Conservation (phyloP, 2,329 filamentous ascomycete genomes). For the Ophiostoma ips region DNA sequence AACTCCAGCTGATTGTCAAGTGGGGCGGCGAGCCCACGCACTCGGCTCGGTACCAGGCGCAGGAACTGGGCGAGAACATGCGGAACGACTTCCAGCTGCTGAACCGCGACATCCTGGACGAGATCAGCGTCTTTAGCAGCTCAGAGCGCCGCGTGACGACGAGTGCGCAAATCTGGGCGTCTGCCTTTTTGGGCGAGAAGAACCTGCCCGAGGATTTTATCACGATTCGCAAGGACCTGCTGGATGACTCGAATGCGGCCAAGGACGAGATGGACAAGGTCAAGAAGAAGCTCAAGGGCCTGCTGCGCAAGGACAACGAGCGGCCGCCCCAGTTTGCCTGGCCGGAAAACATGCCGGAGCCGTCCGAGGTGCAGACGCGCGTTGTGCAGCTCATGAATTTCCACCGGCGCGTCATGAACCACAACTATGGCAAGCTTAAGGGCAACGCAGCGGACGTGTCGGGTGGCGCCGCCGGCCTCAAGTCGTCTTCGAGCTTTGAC, state of each 20-base stretch:
- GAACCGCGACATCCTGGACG: slow-evolving; percentile 81
- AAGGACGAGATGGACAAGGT: slow-evolving; percentile 99
- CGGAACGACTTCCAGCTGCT: slow-evolving; percentile 85
- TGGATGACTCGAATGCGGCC: slow-evolving; percentile 95
- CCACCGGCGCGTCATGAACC: slow-evolving; percentile 83
- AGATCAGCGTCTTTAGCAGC: slow-evolving; percentile 90
- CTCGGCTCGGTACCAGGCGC: slow-evolving; percentile 87
- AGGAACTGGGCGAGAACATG: slow-evolving; percentile 92
- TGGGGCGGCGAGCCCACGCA: slow-evolving; percentile 98
- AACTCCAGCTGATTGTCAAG: slow-evolving; percentile 94
- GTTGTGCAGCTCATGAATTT: slow-evolving; percentile 98
- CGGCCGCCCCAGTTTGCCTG: slow-evolving; percentile 95
- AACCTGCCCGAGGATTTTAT: slow-evolving; percentile 79
- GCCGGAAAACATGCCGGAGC: slow-evolving; percentile 89
- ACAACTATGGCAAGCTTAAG: slow-evolving; percentile 76
- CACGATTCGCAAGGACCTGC: slow-evolving; percentile 77
- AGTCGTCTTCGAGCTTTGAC: not conserved
- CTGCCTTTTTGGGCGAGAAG: slow-evolving; percentile 75
- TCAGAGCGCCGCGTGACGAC: slow-evolving; percentile 90
- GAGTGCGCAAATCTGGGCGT: slow-evolving; percentile 91
- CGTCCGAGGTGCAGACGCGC: slow-evolving; percentile 78
- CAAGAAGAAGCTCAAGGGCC: slow-evolving; percentile 95
- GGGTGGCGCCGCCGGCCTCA: not conserved
- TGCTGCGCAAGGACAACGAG: slow-evolving; percentile 83
- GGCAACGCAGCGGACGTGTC: slow-evolving; percentile 20